A percentile compares a stretch with the other conserved stretches of the same genome.
These are phyloP conservation scores for Benincasa hispida DNA, from an alignment of 306 rosid genomes.

Conservation along the genomic window DNA sequence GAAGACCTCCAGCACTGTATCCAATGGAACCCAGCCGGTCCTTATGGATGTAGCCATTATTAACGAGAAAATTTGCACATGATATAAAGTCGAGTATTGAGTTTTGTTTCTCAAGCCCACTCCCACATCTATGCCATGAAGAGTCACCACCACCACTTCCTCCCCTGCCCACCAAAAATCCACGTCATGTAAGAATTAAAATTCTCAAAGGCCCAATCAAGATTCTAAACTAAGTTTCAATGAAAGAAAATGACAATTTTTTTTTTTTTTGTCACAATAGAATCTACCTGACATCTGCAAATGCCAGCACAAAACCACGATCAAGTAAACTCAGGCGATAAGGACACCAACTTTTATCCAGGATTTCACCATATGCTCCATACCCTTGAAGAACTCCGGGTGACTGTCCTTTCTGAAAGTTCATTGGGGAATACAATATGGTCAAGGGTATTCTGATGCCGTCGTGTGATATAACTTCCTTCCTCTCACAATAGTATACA, in stretches of 20 bases:
- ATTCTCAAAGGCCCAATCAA: not conserved
- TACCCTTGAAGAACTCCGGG: slow-evolving; percentile 83
- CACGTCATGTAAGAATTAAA: not conserved
- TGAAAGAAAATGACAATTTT: not conserved
- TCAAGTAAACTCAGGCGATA: slow-evolving; percentile 77
- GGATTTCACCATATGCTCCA: slow-evolving; percentile 88
- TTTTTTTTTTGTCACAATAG: not conserved
- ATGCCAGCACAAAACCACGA: slow-evolving; percentile 90
- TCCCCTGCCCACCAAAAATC: slow-evolving; percentile 42
- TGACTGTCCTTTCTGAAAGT: slow-evolving; percentile 47
- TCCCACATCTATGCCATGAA: slow-evolving; percentile 76
- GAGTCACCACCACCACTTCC: slow-evolving; percentile 45
- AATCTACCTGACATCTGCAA: slow-evolving; percentile 84
- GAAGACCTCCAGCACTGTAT: slow-evolving; percentile 80
- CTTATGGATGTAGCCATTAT: slow-evolving; percentile 47
- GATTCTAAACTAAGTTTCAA: not conserved
- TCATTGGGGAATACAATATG: slow-evolving; percentile 49
- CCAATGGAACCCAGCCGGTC: slow-evolving; percentile 64
- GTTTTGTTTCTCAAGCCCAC: slow-evolving; percentile 50
- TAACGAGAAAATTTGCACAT: slow-evolving; percentile 59
- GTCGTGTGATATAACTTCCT: slow-evolving; percentile 61
- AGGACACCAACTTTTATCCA: slow-evolving; percentile 76
- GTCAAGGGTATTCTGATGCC: slow-evolving; percentile 64
- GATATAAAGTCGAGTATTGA: slow-evolving; percentile 67
- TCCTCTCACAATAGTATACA: slow-evolving; percentile 48